Conservation (phyloP, 164 flowering plant species). For the Amborella trichopoda region DNA sequence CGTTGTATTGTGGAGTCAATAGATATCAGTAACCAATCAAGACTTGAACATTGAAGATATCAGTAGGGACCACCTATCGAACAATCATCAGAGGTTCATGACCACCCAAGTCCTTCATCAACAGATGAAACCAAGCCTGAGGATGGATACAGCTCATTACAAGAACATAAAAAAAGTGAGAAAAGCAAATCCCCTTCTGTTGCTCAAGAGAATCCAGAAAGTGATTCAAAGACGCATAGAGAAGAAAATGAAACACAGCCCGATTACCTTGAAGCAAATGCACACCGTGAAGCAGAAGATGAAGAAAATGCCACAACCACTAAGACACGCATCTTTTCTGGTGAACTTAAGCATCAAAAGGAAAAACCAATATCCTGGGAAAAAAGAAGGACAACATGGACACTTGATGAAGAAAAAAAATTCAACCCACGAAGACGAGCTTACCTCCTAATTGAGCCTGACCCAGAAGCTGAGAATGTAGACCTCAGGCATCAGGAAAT, state of each 20-base stretch:
- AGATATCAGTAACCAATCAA: too few relatives aligned
- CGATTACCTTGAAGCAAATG: constrained; percentile 4
- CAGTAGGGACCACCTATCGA: too few relatives aligned
- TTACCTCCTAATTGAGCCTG: constrained; percentile 32
- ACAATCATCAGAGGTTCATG: too few relatives aligned
- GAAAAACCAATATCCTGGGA: constrained; percentile 28
- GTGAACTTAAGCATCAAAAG: background rate
- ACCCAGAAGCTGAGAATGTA: constrained; percentile 53
- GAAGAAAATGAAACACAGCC: constrained; percentile 5
- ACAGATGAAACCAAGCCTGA: too few relatives aligned
- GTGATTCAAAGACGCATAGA: constrained; percentile 5
- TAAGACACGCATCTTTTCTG: background rate
- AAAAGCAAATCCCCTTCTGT: background rate
- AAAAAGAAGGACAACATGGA: constrained; percentile 25
- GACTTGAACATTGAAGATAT: too few relatives aligned
- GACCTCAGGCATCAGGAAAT: constrained; percentile 53
- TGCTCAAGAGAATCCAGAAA: constrained; percentile 5
- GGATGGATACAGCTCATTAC: too few relatives aligned
- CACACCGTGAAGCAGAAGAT: constrained; percentile 6
- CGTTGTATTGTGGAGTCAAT: too few relatives aligned
- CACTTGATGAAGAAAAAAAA: constrained; percentile 18
- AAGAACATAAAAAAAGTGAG: constrained; percentile 1
- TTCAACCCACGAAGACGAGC: constrained; percentile 61
- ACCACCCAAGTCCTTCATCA: too few relatives aligned
- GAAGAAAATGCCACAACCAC: background rate